These are phyloP conservation scores for Candida golubevii DNA, from an alignment of 805 yeast genomes.

Conservation along the genomic window DNA sequence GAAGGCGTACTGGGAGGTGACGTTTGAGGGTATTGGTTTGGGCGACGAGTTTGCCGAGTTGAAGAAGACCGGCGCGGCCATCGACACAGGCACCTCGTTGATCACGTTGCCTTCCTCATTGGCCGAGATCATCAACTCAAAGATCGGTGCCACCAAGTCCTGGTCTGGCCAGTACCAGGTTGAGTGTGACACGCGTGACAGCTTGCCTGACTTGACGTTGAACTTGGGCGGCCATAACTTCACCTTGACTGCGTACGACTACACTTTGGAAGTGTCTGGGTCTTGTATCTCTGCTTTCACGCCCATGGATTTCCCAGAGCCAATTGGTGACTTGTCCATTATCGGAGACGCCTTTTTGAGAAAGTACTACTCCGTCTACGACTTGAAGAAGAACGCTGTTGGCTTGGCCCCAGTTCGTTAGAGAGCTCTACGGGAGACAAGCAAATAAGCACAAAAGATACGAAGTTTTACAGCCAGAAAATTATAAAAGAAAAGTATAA, in stretches of 20 bases:
- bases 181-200: conserved; percentile 82
- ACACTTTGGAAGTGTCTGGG: conserved; percentile 91
- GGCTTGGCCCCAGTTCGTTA: conserved; percentile 75
- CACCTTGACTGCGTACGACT: conserved; percentile 84
- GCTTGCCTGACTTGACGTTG: conserved; percentile 88
- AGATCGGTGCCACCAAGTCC: conserved; percentile 94
- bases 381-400: conserved; percentile 84
- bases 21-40: conserved; percentile 82
- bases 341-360: conserved; percentile 97
- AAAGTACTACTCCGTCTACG: conserved; percentile 90
- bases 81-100: conserved; percentile 97
- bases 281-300: conserved; percentile 95
- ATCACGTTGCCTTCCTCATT: conserved; percentile 91
- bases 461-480: too few relatives aligned
- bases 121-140: conserved; percentile 91
- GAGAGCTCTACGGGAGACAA: too few relatives aligned
- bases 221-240: conserved; percentile 88
- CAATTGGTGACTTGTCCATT: conserved; percentile 94
- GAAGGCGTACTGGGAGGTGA: conserved; percentile 99
- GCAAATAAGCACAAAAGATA: too few relatives aligned
- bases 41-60: conserved; percentile 90
- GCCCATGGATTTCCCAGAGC: conserved; percentile 96
- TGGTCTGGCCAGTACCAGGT: conserved; percentile 97
- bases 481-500: too few relatives aligned
- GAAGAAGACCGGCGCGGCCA: conserved; percentile 87